A percentile compares a stretch with the other conserved stretches of the same genome.
These are phyloP conservation scores for Terana coerulea DNA, from an alignment of 768 basidiomycete genomes.

Conservation along the genomic window DNA sequence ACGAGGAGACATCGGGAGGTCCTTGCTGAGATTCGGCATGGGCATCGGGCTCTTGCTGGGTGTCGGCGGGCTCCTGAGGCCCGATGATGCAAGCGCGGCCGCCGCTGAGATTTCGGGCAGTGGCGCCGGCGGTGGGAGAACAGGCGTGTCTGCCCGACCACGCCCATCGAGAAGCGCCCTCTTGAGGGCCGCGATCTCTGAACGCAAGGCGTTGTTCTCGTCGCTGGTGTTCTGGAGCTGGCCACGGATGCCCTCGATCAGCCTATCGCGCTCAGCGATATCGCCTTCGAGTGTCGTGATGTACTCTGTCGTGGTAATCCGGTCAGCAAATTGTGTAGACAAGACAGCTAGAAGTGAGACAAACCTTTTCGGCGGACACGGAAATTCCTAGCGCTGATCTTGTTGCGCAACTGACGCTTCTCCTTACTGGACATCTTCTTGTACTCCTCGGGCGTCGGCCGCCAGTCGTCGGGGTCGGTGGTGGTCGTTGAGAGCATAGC, in stretches of 20 bases:
- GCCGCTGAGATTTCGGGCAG: constrained; percentile 28
- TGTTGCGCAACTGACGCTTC: constrained; percentile 94
- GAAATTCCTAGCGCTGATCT: constrained; percentile 95
- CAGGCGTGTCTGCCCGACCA: constrained; percentile 33
- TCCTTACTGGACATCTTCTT: constrained; percentile 94
- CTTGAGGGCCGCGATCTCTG: constrained; percentile 74
- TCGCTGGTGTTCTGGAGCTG: constrained; percentile 77
- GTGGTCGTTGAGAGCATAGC: constrained; percentile 22
- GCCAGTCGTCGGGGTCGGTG: constrained; percentile 69
- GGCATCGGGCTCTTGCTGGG: constrained; percentile 32
- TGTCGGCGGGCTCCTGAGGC: constrained; percentile 15
- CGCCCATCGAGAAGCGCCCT: constrained; percentile 69
- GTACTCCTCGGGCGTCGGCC: constrained; percentile 89
- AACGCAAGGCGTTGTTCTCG: constrained; percentile 80
- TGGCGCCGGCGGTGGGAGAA: constrained; percentile 45
- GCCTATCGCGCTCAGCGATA: constrained; percentile 86
- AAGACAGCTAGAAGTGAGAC: constrained; percentile 19
- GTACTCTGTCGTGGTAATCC: constrained; percentile 83
- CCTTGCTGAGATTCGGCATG: constrained; percentile 74
- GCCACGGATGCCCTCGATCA: constrained; percentile 82
- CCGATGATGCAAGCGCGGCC: constrained; percentile 15
- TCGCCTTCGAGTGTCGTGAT: constrained; percentile 92
- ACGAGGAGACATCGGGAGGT: constrained; percentile 62
- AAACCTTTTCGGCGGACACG: constrained; percentile 89
- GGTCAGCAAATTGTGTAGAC: too few species aligned